Percentiles rank a stretch among this genome's conserved stretches.
Evolutionary conservation across 2,329 filamentous ascomycete species (phyloP).

Genomic region (Coniochaeta sp.): DNA sequence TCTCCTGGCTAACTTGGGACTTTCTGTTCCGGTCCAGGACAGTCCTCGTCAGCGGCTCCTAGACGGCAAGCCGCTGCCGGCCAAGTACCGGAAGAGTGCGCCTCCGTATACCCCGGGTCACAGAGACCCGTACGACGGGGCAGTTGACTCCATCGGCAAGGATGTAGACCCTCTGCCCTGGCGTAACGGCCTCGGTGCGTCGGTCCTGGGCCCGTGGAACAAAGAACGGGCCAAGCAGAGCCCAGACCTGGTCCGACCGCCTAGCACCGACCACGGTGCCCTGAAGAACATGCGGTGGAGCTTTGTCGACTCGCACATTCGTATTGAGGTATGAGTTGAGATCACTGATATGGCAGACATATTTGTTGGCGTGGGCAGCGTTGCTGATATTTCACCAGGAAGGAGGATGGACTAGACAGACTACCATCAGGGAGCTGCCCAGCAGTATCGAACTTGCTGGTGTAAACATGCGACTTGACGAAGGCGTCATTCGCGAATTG

Average conservation of each 20-base stretch:
- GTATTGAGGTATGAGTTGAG: conserved; percentile 43
- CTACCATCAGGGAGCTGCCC: conserved; percentile 57
- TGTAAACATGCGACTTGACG: conserved; percentile 70
- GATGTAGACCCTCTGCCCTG: conserved; percentile 58
- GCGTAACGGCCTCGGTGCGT: conserved; percentile 56
- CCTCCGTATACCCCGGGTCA: conserved; percentile 52
- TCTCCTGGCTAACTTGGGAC: conserved; percentile 12
- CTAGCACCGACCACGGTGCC: conserved; percentile 64
- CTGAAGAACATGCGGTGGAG: conserved; percentile 68
- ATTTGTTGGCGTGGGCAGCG: background rate
- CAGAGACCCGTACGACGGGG: conserved; percentile 54
- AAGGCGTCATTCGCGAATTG: conserved; percentile 66
- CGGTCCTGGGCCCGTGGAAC: conserved; percentile 64
- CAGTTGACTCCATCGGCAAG: conserved; percentile 52
- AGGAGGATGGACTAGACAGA: conserved; percentile 71
- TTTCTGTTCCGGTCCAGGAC: conserved; percentile 31
- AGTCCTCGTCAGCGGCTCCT: conserved; percentile 49
- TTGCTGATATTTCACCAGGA: conserved; percentile 36
- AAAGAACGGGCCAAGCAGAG: conserved; percentile 59
- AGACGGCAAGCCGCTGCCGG: conserved; percentile 25
- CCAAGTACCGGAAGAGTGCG: conserved; percentile 13
- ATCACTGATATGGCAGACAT: background rate
- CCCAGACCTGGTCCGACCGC: conserved; percentile 64
- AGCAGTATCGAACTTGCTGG: conserved; percentile 64
- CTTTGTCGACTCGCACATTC: conserved; percentile 55